Evolutionary conservation across 2,329 filamentous ascomycete genomes (phyloP).

Genomic region (Leptosphaerulina australis): DNA sequence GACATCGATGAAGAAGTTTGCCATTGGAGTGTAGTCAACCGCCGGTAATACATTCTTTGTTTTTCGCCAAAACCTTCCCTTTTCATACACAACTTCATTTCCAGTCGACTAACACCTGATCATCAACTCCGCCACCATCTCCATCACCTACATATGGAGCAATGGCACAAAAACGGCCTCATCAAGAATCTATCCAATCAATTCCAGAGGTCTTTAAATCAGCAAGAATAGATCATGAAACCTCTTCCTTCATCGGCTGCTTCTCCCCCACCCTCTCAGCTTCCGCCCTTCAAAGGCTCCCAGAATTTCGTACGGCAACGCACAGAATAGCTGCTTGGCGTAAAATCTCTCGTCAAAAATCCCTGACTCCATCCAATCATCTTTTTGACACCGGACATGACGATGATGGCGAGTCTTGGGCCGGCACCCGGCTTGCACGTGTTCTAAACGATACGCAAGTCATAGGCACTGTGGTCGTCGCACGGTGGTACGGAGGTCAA

Average conservation of each 20-base stretch:
- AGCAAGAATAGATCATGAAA: slow-evolving; percentile 55
- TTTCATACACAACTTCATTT: slow-evolving; percentile 2
- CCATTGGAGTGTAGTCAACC: not conserved
- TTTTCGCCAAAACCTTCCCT: slow-evolving; percentile 21
- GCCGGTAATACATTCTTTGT: slow-evolving; percentile 19
- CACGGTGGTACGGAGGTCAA: slow-evolving; percentile 61
- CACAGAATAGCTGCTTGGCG: slow-evolving; percentile 61
- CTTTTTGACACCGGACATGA: slow-evolving; percentile 55
- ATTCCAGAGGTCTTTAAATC: slow-evolving; percentile 52
- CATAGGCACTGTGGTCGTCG: slow-evolving; percentile 58
- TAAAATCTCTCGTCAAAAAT: slow-evolving; percentile 54
- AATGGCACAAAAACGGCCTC: slow-evolving; percentile 44
- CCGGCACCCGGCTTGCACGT: slow-evolving; percentile 55
- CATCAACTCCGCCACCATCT: not conserved
- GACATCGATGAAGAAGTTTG: not conserved
- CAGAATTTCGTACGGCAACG: slow-evolving; percentile 53
- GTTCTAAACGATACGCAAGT: slow-evolving; percentile 54
- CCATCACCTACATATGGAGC: slow-evolving; percentile 2
- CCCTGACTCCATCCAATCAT: slow-evolving; percentile 48
- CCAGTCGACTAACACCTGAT: slow-evolving; percentile 8
- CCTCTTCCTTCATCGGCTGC: slow-evolving; percentile 58
- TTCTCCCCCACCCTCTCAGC: slow-evolving; percentile 55
- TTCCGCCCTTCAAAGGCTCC: slow-evolving; percentile 51
- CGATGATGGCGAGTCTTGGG: slow-evolving; percentile 62
- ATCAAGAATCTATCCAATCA: slow-evolving; percentile 22